Percentiles rank a stretch among this genome's conserved stretches.
Evolutionary conservation across 345 rosid species (phyloP).

Genomic region (Hibiscus mutabilis): DNA sequence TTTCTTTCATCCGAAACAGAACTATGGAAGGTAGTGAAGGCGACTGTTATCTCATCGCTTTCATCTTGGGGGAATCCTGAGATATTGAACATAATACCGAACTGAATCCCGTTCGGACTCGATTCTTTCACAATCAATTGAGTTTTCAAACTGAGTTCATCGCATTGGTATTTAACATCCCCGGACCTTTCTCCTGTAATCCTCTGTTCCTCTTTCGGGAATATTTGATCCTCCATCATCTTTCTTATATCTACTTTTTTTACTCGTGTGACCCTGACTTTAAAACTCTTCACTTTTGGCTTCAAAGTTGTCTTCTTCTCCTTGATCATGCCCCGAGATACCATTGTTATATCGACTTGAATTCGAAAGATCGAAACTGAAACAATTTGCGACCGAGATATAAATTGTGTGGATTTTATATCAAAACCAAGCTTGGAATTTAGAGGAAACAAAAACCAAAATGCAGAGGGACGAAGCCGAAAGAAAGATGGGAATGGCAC

Average conservation of each 20-base stretch:
- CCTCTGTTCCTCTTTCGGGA: background rate
- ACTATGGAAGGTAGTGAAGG: background rate
- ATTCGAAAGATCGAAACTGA: background rate
- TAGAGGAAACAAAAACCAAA: too few species aligned
- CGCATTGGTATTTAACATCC: background rate
- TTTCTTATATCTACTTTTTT: background rate
- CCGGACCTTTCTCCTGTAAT: background rate
- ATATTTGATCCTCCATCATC: constrained; percentile 1
- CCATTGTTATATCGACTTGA: background rate
- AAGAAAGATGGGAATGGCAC: too few species aligned
- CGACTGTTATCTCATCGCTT: background rate
- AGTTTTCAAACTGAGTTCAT: background rate
- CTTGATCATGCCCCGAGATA: background rate
- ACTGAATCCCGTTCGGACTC: background rate
- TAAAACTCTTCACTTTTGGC: background rate
- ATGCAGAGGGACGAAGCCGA: too few species aligned
- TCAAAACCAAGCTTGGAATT: too few species aligned
- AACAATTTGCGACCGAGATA: background rate
- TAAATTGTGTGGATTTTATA: too few species aligned
- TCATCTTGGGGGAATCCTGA: background rate
- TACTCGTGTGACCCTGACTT: background rate
- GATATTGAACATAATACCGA: background rate
- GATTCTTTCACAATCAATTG: background rate
- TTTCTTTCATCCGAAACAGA: background rate
- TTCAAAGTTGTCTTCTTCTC: background rate